Conservation (phyloP, 164 flowering plant species). For the Kingdonia uniflora region DNA sequence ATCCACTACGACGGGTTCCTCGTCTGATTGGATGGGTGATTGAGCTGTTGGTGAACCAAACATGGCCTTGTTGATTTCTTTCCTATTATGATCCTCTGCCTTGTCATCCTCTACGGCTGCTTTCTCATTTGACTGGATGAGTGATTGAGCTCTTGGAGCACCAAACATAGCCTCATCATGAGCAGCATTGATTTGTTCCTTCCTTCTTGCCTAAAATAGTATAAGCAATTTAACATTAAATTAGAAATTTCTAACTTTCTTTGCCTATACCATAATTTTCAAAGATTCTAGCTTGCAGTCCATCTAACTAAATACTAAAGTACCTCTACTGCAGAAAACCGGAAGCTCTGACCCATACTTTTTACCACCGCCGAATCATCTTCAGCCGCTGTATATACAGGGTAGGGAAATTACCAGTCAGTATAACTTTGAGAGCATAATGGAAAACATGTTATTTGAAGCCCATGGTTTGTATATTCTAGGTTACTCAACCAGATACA, state of each 20-base stretch:
- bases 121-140: slow-evolving; percentile 22
- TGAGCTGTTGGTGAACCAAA: too few species aligned
- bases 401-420: neutral
- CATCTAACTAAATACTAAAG: too few species aligned
- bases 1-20: too few species aligned
- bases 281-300: too few species aligned
- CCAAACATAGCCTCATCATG: slow-evolving; percentile 97
- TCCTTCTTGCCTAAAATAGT: slow-evolving; percentile 46
- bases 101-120: slow-evolving; percentile 17
- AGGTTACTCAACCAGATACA: too few species aligned
- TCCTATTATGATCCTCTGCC: slow-evolving; percentile 12
- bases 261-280: too few species aligned
- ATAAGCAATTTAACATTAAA: neutral
- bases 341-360: slow-evolving; percentile 65
- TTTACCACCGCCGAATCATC: slow-evolving; percentile 73
- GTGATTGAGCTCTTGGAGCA: slow-evolving; percentile 21
- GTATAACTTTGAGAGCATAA: too few species aligned
- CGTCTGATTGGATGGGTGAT: too few species aligned
- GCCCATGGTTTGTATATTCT: too few species aligned
- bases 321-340: slow-evolving; percentile 82
- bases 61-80: slow-evolving; percentile 8
- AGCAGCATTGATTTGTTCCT: slow-evolving; percentile 63
- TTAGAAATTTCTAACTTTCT: too few species aligned
- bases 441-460: too few species aligned
- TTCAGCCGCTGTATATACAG: slow-evolving; percentile 50